Conservation (phyloP, 164 flowering plant species). For the Berberis thunbergii region DNA sequence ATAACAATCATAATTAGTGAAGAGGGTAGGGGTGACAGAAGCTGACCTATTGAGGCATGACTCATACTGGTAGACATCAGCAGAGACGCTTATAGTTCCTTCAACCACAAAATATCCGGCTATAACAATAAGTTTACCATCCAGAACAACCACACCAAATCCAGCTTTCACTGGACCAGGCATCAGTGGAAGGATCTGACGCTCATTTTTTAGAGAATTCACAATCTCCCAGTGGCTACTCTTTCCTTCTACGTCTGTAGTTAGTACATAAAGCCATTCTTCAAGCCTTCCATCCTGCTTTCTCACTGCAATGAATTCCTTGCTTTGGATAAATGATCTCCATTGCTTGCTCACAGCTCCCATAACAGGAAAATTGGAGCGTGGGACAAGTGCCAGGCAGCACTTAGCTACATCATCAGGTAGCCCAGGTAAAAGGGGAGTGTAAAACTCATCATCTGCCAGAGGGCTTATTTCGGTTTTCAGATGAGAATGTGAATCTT, state of each 20-base stretch:
- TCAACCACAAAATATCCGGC: slow-evolving; percentile 52
- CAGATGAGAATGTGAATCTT: slow-evolving; percentile 18
- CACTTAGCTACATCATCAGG: slow-evolving; percentile 89
- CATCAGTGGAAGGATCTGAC: slow-evolving; percentile 55
- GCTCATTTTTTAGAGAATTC: slow-evolving; percentile 45
- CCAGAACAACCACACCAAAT: slow-evolving; percentile 62
- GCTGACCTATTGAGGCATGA: slow-evolving; percentile 81
- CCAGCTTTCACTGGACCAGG: slow-evolving; percentile 69
- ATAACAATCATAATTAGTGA: too few species aligned
- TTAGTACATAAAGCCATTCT: slow-evolving; percentile 85
- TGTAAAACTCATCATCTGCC: slow-evolving; percentile 19
- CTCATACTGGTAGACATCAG: slow-evolving; percentile 82
- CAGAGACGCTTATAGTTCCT: slow-evolving; percentile 40
- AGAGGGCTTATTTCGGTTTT: slow-evolving; percentile 22
- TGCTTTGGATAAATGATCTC: slow-evolving; percentile 73
- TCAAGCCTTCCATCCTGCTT: slow-evolving; percentile 66
- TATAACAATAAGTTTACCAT: slow-evolving; percentile 81
- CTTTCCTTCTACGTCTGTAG: slow-evolving; percentile 45
- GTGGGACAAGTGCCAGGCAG: slow-evolving; percentile 93
- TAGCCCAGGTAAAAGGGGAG: slow-evolving; percentile 72
- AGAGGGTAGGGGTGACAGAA: neutral
- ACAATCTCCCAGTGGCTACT: slow-evolving; percentile 84
- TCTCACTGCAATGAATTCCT: slow-evolving; percentile 66
- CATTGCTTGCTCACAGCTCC: slow-evolving; percentile 73
- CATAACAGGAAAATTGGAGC: slow-evolving; percentile 63